Base-by-base conservation (phyloP, 2,329 filamentous ascomycete genomes). In the Plectosphaerella sp. region DNA sequence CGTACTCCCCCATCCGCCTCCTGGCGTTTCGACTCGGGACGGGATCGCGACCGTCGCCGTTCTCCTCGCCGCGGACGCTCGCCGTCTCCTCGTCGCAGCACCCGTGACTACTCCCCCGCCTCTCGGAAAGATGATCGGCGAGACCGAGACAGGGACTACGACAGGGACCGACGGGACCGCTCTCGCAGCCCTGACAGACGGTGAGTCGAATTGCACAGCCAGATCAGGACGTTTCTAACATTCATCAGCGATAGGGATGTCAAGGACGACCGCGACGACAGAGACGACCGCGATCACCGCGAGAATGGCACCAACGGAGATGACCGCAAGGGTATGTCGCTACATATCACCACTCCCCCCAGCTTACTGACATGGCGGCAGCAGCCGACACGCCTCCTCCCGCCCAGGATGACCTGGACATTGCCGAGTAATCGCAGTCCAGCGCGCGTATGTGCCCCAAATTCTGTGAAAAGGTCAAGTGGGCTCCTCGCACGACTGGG, bases 1-100 rank as follows among this genome's bases (percentile, higher is more conserved):
- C 90, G 94, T 64, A 99, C 94, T 65, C 94, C 94, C 64, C 94
- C 94, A 48, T 97, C 94, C 60, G 94, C 94, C 50, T 97, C 92
- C 28, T 99, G 94, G 94, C 89, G 94, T 57, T 99, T 99, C 69
- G 94, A 97, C 72, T 91, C 91, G 61, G 93, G 92, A 55, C 85
- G 88, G 64, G 88, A 91, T 64, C 88, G 85, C 59, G 84, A 87
- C 55, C 82, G 84, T 54, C 80, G 77, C 59, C 82, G 83, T 50
- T 83, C 84, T 61, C 83, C 83, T 58, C 84, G 84, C 55, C 80
- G 83, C 57, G 79, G 87, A 61, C 87, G 90, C 55, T 88, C 89
- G 56, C 88, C 88, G 52, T 89, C 87, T 58, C 90, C 91, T 57
- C 87, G 91, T 58, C 86, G 88, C 62, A 82, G 84, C 67, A 83